Evolutionary conservation across 208 protist genomes (phyloP), one percentile per base, ranked within the genome.

Genomic region (Leishmania gerbilli): DNA sequence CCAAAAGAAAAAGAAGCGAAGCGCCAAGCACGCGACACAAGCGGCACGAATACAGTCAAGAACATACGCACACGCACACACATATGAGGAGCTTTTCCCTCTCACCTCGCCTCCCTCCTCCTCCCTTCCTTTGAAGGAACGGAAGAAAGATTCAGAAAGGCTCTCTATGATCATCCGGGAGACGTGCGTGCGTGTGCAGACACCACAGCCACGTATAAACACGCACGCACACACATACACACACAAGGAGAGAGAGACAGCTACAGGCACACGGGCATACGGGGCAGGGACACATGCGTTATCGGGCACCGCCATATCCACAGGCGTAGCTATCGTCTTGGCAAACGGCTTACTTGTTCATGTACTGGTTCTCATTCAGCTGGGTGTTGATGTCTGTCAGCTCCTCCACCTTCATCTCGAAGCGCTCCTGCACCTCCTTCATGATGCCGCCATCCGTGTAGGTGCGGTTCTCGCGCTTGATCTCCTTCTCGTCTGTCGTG

Each of bases 361-460:
- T 98, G 90, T 98, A 98, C 85, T 97, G 92, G 85, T 84, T 95
- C 82, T 96, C 89, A 77, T 96, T 92, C 56, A 98, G 87, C 86
- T 97, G 95, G n/a, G 83, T 85, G 85, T 92, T 93, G 82, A 97
- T 91, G 78, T 98, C 98, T 55, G 98, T 99, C n/a, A 99, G 93
- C 74, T 98, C 95, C 81, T 93, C 87, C 64, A 99, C 95, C 78
- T 98, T 93, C 87, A 99, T 99, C 88, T 99, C 99, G 86, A 99
- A 99, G 83, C 98, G 97, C 49, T 93, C 90, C 93, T 99, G 99
- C 19, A 99, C 97, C 65, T 99, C 91, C 86, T 98, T 94, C 79
- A 99, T 95, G 31, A 99, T 90, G 34, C 95, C 95, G 17, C 85
- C 88, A 81, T 98, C 95, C 31, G 92, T 95, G 88, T 97, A 97